Evolutionary conservation across 2,329 filamentous ascomycete species (phyloP).

Genomic region (Lachnellula suecica): DNA sequence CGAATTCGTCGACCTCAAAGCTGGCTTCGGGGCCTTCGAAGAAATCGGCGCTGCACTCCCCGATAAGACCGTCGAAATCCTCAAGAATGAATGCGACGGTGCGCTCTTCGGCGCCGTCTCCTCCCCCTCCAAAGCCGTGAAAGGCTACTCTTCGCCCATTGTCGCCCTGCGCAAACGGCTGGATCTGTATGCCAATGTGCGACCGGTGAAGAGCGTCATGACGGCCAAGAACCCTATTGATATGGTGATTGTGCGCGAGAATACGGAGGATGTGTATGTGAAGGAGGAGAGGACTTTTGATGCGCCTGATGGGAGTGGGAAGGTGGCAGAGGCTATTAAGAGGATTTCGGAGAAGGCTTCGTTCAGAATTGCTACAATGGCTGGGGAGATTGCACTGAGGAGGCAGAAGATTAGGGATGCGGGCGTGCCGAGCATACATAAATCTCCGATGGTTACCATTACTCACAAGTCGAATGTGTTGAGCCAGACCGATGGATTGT

Average conservation of each 20-base stretch:
- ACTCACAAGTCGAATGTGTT: constrained; percentile 99
- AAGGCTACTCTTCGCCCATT: constrained; percentile 86
- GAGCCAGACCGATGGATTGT: constrained; percentile 93
- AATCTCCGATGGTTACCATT: constrained; percentile 79
- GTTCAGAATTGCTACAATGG: constrained; percentile 85
- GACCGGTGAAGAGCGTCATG: constrained; percentile 83
- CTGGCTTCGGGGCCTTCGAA: constrained; percentile 92
- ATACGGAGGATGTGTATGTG: constrained; percentile 91
- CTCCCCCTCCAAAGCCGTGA: constrained; percentile 85
- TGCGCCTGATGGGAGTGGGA: constrained; percentile 65
- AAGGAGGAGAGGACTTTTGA: constrained; percentile 89
- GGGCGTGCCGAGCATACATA: constrained; percentile 59
- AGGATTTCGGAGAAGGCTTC: constrained; percentile 87
- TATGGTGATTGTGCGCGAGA: constrained; percentile 97
- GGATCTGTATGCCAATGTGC: constrained; percentile 95
- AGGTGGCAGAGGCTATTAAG: constrained; percentile 96
- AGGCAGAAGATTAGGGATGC: constrained; percentile 75
- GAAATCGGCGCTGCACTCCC: constrained; percentile 84
- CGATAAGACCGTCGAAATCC: constrained; percentile 84
- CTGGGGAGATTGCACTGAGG: constrained; percentile 88
- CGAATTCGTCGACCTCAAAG: constrained; percentile 89
- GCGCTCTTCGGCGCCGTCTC: constrained; percentile 95
- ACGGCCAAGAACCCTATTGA: constrained; percentile 66
- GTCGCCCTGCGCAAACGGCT: constrained; percentile 95
- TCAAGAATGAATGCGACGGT: constrained; percentile 90